These are phyloP conservation scores for Phallus indusiatus DNA, from an alignment of 768 basidiomycete genomes.

Conservation along the genomic window DNA sequence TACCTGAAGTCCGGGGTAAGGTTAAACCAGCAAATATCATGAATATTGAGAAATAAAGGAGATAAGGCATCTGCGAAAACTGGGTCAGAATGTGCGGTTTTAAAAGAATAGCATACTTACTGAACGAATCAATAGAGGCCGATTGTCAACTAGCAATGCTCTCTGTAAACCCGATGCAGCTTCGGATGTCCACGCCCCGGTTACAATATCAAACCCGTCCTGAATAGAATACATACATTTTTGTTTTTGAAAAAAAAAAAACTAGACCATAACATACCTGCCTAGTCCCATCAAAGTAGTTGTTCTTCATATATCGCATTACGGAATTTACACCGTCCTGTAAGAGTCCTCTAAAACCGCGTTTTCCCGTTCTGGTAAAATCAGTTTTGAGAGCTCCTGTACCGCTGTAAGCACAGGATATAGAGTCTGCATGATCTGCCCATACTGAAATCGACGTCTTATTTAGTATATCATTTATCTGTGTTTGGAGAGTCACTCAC, in stretches of 20 bases:
- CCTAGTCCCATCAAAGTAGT: constrained; percentile 89
- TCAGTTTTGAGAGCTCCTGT: constrained; percentile 96
- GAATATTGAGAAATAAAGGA: constrained; percentile 70
- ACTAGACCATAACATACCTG: constrained; percentile 42
- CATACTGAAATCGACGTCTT: constrained; percentile 54
- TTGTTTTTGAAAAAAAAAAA: constrained; percentile 2
- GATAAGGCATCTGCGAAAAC: constrained; percentile 63
- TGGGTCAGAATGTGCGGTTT: neutral
- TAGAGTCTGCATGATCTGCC: constrained; percentile 92
- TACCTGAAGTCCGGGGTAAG: constrained; percentile 80
- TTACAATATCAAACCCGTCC: constrained; percentile 93
- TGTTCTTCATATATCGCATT: constrained; percentile 88
- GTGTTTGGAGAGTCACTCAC: constrained; percentile 37
- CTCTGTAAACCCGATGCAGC: constrained; percentile 43
- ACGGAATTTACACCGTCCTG: constrained; percentile 83
- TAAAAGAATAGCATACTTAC: constrained; percentile 35
- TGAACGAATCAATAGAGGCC: constrained; percentile 77
- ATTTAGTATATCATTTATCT: neutral
- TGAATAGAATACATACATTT: constrained; percentile 23
- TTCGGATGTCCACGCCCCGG: constrained; percentile 83
- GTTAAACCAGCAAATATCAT: constrained; percentile 85
- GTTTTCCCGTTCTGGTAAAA: constrained; percentile 87
- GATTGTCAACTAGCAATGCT: constrained; percentile 62
- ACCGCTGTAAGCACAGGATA: constrained; percentile 86
- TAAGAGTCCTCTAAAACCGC: constrained; percentile 68